These are phyloP conservation scores for Alternaria brassicicola DNA, from an alignment of 2,329 filamentous ascomycete genomes.

Conservation along the genomic window DNA sequence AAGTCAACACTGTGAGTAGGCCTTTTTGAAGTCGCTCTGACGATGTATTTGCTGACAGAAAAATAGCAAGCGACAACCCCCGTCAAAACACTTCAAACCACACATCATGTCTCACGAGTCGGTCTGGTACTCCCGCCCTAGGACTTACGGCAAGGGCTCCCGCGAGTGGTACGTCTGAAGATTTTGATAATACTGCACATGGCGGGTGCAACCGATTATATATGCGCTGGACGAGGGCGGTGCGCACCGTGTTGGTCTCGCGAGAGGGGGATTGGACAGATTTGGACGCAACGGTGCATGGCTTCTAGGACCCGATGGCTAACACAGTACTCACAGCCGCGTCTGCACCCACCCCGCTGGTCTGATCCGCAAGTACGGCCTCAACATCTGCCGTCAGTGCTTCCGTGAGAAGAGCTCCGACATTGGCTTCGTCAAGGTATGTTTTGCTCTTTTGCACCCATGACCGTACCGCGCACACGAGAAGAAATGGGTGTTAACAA, in stretches of 20 bases:
- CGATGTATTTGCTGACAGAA: background rate
- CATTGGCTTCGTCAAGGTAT: constrained; percentile 73
- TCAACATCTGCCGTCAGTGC: constrained; percentile 79
- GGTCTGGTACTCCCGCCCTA: constrained; percentile 98
- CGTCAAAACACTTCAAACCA: constrained; percentile 38
- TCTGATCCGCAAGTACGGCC: constrained; percentile 99
- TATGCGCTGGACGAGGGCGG: background rate
- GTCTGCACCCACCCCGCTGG: constrained; percentile 94
- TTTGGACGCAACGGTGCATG: background rate
- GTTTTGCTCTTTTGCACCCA: no score
- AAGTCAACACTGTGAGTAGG: constrained; percentile 13
- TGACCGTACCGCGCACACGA: no score
- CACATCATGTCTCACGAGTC: constrained; percentile 87
- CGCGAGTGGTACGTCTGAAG: constrained; percentile 78
- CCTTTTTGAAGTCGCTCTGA: background rate
- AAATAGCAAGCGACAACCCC: constrained; percentile 9
- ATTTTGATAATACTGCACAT: background rate
- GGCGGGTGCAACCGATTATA: background rate
- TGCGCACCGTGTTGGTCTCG: constrained; percentile 30
- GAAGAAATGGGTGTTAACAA: no score
- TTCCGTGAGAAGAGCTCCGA: constrained; percentile 72
- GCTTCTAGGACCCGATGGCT: constrained; percentile 25
- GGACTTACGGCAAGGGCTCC: constrained; percentile 96
- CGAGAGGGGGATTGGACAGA: constrained; percentile 2
- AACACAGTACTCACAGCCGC: constrained; percentile 61